Conservation (phyloP, 1,139 yeast genomes). For the Geotrichum armillariae region DNA sequence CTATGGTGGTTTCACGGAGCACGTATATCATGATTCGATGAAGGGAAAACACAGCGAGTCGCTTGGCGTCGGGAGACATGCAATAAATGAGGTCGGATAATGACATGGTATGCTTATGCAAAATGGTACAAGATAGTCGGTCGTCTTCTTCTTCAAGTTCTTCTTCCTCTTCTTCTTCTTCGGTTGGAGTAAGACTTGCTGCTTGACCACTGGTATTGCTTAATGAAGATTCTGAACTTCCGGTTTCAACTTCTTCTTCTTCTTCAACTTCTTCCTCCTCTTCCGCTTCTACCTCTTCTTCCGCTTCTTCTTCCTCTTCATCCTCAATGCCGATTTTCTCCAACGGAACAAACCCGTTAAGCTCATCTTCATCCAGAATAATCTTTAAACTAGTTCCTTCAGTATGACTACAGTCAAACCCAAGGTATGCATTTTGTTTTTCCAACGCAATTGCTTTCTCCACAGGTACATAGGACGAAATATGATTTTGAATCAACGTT, state of each 20-base stretch:
- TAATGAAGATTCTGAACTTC: not conserved
- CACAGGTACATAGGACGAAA: conserved; percentile 31
- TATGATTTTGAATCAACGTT: conserved; percentile 28
- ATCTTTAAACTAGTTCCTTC: conserved; percentile 14
- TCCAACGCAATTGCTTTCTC: conserved; percentile 29
- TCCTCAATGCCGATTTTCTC: conserved; percentile 15
- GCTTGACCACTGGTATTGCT: not conserved
- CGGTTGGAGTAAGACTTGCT: conserved; percentile 2
- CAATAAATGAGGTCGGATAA: conserved; percentile 14
- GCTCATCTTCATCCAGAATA: conserved; percentile 22
- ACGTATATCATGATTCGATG: conserved; percentile 15
- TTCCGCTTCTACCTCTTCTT: conserved; percentile 18
- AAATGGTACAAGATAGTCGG: conserved; percentile 14
- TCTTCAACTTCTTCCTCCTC: conserved; percentile 15
- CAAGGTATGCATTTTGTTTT: conserved; percentile 21
- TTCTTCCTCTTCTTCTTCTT: conserved; percentile 16
- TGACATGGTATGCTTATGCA: conserved; percentile 1
- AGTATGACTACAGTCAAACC: conserved; percentile 19
- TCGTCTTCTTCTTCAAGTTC: conserved; percentile 14
- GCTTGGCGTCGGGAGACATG: conserved; percentile 17
- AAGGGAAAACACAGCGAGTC: conserved; percentile 19
- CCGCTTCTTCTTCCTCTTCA: conserved; percentile 19
- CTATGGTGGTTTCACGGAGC: conserved; percentile 14
- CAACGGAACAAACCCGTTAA: conserved; percentile 17
- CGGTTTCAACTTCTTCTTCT: not conserved